phyloP scores from a whole-genome alignment of 2,329 filamentous ascomycete genomes.

The Geosmithia putterillii region DNA sequence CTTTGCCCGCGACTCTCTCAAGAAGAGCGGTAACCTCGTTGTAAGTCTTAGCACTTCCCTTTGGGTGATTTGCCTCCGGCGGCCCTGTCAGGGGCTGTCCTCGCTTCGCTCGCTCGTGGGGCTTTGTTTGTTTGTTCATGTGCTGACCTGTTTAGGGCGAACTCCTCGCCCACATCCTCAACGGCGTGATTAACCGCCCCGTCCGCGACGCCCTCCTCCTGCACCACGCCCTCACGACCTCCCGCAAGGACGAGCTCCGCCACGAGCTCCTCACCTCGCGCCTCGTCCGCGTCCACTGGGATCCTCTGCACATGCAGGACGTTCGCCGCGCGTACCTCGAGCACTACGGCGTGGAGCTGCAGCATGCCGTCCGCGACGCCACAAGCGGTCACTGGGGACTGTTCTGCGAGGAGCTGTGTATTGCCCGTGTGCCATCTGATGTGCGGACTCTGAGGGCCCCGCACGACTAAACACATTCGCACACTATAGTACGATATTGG shows the following conservation, averaged over 20 bases:
- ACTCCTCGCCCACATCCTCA: slow-evolving; percentile 86
- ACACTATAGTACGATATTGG: too few relatives aligned
- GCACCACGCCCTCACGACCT: slow-evolving; percentile 74
- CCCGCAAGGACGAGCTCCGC: slow-evolving; percentile 57
- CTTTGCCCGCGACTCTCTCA: slow-evolving; percentile 77
- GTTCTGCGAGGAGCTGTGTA: slow-evolving; percentile 62
- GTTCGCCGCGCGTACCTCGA: slow-evolving; percentile 72
- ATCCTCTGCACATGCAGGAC: slow-evolving; percentile 64
- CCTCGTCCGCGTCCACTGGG: slow-evolving; percentile 87
- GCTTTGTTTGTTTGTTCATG: not conserved
- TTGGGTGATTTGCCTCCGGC: too few relatives aligned
- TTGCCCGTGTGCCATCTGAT: slow-evolving; percentile 47
- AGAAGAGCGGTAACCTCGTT: slow-evolving; percentile 83
- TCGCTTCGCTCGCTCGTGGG: not conserved
- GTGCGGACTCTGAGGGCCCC: slow-evolving; percentile 36
- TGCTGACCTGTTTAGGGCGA: slow-evolving; percentile 55
- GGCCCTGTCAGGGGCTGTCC: too few relatives aligned
- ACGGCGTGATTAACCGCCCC: slow-evolving; percentile 90
- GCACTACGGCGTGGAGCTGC: slow-evolving; percentile 62
- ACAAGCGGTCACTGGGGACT: slow-evolving; percentile 65
- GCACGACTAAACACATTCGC: too few relatives aligned
- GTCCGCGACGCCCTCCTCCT: slow-evolving; percentile 85
- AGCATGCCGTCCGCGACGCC: slow-evolving; percentile 67
- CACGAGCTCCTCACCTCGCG: slow-evolving; percentile 81
- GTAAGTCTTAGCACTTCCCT: slow-evolving; percentile 42